phyloP scores from a whole-genome alignment of 2,329 filamentous ascomycete genomes.

The Penicillium crustosum region DNA sequence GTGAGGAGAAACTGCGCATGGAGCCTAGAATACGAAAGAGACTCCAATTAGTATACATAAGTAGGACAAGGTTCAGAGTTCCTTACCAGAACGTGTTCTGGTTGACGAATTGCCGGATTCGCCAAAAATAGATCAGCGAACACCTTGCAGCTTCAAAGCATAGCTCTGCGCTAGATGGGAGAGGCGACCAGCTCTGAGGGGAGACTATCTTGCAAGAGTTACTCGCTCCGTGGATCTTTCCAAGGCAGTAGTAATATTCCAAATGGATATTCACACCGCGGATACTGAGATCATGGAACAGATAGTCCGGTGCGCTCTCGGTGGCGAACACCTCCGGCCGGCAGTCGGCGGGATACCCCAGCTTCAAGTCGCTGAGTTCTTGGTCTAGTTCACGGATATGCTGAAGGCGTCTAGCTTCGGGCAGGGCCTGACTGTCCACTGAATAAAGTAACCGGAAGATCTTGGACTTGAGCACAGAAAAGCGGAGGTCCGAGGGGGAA shows the following conservation, averaged over 20 bases:
- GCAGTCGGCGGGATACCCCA: slow-evolving; percentile 19
- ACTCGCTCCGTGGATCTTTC: slow-evolving; percentile 26
- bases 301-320: slow-evolving; percentile 18
- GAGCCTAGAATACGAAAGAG: slow-evolving; percentile 14
- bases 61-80: not conserved
- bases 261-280: slow-evolving; percentile 28
- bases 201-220: not conserved
- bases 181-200: slow-evolving; percentile 9
- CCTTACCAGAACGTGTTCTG: slow-evolving; percentile 27
- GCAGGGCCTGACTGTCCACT: slow-evolving; percentile 6
- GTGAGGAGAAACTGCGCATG: slow-evolving; percentile 27
- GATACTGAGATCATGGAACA: slow-evolving; percentile 27
- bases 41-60: not conserved
- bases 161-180: slow-evolving; percentile 26
- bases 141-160: slow-evolving; percentile 24
- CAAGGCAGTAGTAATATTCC: slow-evolving; percentile 28
- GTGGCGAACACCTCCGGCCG: slow-evolving; percentile 23
- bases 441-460: slow-evolving; percentile 26
- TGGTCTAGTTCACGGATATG: slow-evolving; percentile 27
- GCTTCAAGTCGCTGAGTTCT: slow-evolving; percentile 22
- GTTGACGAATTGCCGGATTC: slow-evolving; percentile 21
- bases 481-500: slow-evolving; percentile 29
- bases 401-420: slow-evolving; percentile 23
- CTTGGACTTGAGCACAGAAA: slow-evolving; percentile 26
- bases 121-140: slow-evolving; percentile 24